These are phyloP conservation scores for Venturia nashicola DNA, from an alignment of 2,329 filamentous ascomycete genomes.

Conservation along the genomic window DNA sequence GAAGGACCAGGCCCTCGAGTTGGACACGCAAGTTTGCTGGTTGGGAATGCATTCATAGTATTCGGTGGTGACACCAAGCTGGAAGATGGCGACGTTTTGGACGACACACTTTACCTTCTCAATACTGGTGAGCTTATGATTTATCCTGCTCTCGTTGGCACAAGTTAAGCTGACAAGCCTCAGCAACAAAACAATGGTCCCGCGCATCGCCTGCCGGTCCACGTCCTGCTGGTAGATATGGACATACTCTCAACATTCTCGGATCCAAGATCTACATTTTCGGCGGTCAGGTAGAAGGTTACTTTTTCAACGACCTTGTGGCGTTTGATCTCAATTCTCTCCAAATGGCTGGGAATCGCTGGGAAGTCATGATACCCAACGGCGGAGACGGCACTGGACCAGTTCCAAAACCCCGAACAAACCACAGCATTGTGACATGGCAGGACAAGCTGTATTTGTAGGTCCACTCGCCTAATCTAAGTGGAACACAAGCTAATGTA, in stretches of 20 bases:
- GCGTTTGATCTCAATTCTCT: slow-evolving; percentile 93
- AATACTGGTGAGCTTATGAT: slow-evolving; percentile 71
- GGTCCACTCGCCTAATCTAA: slow-evolving; percentile 26
- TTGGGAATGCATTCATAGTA: slow-evolving; percentile 97
- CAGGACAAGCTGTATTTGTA: slow-evolving; percentile 91
- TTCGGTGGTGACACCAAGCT: slow-evolving; percentile 98
- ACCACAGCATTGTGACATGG: slow-evolving; percentile 83
- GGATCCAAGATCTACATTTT: slow-evolving; percentile 97
- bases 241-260: slow-evolving; percentile 90
- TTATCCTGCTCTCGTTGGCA: background rate
- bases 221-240: slow-evolving; percentile 81
- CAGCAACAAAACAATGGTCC: slow-evolving; percentile 97
- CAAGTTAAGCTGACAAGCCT: slow-evolving; percentile 18
- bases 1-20: slow-evolving; percentile 93
- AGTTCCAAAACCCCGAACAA: slow-evolving; percentile 80
- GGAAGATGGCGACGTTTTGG: slow-evolving; percentile 78
- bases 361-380: slow-evolving; percentile 82
- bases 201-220: slow-evolving; percentile 78
- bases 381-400: slow-evolving; percentile 50
- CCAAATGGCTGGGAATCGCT: slow-evolving; percentile 80
- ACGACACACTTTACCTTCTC: slow-evolving; percentile 89
- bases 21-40: slow-evolving; percentile 82
- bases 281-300: slow-evolving; percentile 91
- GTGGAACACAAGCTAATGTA: background rate
- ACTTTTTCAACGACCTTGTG: slow-evolving; percentile 94